phyloP scores from a whole-genome alignment of 75 land plant genomes.

The Ceratopteris richardii region DNA sequence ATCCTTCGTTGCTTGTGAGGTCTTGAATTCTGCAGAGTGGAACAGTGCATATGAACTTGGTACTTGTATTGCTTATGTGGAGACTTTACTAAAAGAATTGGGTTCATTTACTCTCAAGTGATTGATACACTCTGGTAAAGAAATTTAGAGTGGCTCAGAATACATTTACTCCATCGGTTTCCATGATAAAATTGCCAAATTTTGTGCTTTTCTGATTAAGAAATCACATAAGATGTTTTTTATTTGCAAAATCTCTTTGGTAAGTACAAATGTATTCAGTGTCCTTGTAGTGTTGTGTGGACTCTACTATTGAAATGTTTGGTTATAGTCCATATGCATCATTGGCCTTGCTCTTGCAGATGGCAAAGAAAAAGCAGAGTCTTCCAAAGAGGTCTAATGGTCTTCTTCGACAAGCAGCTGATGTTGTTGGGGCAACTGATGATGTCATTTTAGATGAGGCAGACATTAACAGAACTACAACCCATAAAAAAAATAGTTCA shows the following conservation, averaged over 20 bases:
- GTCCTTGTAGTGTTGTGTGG: no score
- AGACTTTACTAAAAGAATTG: no score
- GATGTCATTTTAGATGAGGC: neutral
- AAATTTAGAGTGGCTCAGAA: neutral
- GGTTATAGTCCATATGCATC: neutral
- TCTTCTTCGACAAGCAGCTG: neutral
- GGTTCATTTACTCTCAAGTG: neutral
- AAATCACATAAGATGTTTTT: neutral
- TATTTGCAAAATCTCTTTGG: neutral
- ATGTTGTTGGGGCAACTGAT: neutral
- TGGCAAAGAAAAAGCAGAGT: conserved; percentile 14
- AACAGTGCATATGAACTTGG: no score
- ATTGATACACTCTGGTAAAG: neutral
- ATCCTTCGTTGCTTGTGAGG: no score
- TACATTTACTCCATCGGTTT: neutral
- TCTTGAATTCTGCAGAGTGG: no score
- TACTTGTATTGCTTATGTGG: no score
- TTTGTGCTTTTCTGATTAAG: neutral
- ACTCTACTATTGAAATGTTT: neutral
- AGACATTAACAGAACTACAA: neutral
- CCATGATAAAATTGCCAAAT: neutral
- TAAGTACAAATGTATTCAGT: neutral
- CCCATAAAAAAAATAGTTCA: neutral
- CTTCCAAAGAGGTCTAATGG: conserved; percentile 5
- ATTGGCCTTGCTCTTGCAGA: neutral